Evolutionary conservation across 225 moss, liverwort and hornwort species (phyloP).

Genomic region (Polytrichum formosum): DNA sequence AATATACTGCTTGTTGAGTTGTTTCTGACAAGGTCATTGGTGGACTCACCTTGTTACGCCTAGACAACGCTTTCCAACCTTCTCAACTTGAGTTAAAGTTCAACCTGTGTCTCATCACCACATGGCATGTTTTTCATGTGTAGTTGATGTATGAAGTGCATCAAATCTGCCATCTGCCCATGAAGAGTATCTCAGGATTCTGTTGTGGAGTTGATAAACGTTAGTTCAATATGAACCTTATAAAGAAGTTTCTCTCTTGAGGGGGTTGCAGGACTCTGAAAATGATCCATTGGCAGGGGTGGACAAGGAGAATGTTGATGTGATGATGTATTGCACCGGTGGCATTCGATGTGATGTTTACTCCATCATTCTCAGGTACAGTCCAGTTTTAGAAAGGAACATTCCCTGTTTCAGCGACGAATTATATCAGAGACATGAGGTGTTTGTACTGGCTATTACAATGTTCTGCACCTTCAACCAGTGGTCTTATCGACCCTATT

Average conservation of each 20-base stretch:
- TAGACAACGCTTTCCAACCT: not conserved
- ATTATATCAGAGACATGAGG: no score
- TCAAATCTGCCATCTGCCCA: no score
- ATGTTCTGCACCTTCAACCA: no score
- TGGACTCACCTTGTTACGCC: not conserved
- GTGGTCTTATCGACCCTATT: not conserved
- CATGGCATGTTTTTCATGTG: no score
- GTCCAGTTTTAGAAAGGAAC: not conserved
- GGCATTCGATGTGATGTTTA: conserved; percentile 98
- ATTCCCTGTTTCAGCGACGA: no score
- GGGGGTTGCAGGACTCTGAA: conserved; percentile 44
- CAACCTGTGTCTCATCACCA: not conserved
- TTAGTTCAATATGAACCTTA: no score
- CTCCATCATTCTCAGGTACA: conserved; percentile 93
- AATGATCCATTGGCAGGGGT: conserved; percentile 80
- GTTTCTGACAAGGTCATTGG: not conserved
- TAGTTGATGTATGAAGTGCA: no score
- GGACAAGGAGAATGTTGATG: conserved; percentile 78
- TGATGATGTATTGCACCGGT: conserved; percentile 99
- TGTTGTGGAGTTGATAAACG: no score
- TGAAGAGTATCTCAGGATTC: no score
- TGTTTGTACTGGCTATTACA: no score
- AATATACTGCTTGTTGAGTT: not conserved
- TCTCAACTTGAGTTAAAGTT: conserved; percentile 1
- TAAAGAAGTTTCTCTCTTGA: not conserved